phyloP scores from a whole-genome alignment of 2,329 filamentous ascomycete species.

The Penicillium thymicola region DNA sequence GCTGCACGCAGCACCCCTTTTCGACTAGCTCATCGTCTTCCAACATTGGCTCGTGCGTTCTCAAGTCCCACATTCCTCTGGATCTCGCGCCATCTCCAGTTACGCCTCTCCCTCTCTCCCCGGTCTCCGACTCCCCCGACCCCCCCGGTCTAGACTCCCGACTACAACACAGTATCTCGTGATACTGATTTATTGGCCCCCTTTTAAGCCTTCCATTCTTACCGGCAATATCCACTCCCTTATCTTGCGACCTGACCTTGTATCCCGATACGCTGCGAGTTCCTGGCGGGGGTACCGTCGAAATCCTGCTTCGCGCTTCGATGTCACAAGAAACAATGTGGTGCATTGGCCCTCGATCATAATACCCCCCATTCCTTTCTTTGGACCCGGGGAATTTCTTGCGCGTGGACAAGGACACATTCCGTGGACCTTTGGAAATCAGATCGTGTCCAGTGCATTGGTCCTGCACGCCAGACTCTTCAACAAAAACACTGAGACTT shows the following conservation, averaged over 20 bases:
- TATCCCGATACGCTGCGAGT: background rate
- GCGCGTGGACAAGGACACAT: conserved; percentile 12
- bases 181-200: background rate
- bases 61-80: conserved; percentile 18
- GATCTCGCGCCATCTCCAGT: conserved; percentile 2
- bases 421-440: conserved; percentile 18
- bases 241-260: conserved; percentile 5
- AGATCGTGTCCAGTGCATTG: conserved; percentile 10
- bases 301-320: conserved; percentile 10
- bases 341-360: conserved; percentile 17
- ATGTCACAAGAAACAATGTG: conserved; percentile 24
- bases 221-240: conserved; percentile 13
- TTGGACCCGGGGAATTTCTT: conserved; percentile 13
- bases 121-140: background rate
- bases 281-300: conserved; percentile 5
- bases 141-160: background rate
- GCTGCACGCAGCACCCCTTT: no score
- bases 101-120: background rate
- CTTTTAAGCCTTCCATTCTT: background rate
- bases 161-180: conserved; percentile 7
- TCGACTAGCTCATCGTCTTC: conserved; percentile 49
- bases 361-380: conserved; percentile 15
- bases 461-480: conserved; percentile 5
- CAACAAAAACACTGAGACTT: conserved; percentile 7
- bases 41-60: conserved; percentile 13